These are phyloP conservation scores for Pseudogymnoascus pannorum DNA, from an alignment of 2,329 filamentous ascomycete species.

Conservation along the genomic window DNA sequence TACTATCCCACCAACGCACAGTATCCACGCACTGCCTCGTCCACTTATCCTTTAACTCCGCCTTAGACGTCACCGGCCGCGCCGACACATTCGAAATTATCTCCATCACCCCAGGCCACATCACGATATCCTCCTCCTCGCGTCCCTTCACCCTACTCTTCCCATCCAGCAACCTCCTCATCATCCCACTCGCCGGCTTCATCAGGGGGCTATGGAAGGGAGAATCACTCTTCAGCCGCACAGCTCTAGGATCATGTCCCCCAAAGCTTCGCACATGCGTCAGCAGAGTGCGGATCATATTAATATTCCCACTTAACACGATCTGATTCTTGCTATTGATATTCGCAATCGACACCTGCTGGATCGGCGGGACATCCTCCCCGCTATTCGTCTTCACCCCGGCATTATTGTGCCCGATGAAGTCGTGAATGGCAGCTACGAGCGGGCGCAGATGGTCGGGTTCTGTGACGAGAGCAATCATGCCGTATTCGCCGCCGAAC, in stretches of 20 bases:
- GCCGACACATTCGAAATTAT: slow-evolving; percentile 85
- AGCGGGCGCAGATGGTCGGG: slow-evolving; percentile 64
- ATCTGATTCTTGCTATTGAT: slow-evolving; percentile 96
- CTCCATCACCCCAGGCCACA: slow-evolving; percentile 66
- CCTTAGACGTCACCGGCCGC: slow-evolving; percentile 64
- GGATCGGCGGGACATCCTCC: slow-evolving; percentile 63
- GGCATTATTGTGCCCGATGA: slow-evolving; percentile 62
- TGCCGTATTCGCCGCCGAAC: slow-evolving; percentile 79
- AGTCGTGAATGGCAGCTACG: slow-evolving; percentile 68
- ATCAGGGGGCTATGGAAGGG: slow-evolving; percentile 92
- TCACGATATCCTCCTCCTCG: slow-evolving; percentile 57
- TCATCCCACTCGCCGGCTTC: slow-evolving; percentile 70
- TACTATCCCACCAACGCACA: slow-evolving; percentile 89
- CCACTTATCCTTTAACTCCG: slow-evolving; percentile 70
- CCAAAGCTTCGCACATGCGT: slow-evolving; percentile 82
- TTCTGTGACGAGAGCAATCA: slow-evolving; percentile 89
- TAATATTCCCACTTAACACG: slow-evolving; percentile 81
- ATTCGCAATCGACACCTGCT: slow-evolving; percentile 87
- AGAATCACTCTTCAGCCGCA: slow-evolving; percentile 77
- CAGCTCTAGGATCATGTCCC: slow-evolving; percentile 83
- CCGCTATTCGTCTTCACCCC: slow-evolving; percentile 61
- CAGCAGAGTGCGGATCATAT: slow-evolving; percentile 71
- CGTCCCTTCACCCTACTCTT: slow-evolving; percentile 47
- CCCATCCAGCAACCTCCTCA: slow-evolving; percentile 59
- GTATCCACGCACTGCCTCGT: slow-evolving; percentile 84